Conservation (phyloP, 495 filamentous ascomycete species). For the Aspergillus egyptiacus region DNA sequence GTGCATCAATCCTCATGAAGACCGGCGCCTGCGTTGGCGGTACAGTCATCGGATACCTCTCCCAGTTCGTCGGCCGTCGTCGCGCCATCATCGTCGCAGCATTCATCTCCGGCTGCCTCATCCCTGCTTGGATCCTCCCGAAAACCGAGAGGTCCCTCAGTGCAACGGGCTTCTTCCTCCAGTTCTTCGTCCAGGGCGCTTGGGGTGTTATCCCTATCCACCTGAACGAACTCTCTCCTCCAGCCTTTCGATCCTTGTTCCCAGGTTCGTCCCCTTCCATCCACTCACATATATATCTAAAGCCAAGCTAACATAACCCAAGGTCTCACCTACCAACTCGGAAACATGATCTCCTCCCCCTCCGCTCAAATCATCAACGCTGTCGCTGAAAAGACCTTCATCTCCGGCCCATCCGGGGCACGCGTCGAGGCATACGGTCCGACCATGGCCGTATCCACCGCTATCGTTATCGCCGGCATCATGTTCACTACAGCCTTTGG, state of each 20-base stretch:
- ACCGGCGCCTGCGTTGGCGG: conserved; percentile 69
- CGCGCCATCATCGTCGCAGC: conserved; percentile 56
- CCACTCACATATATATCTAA: neutral
- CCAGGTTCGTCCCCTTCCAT: conserved; percentile 18
- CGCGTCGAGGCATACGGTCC: conserved; percentile 61
- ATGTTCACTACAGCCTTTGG: conserved; percentile 48
- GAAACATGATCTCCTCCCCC: conserved; percentile 70
- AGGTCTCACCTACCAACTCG: conserved; percentile 60
- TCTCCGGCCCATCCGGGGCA: conserved; percentile 41
- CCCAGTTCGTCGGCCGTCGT: conserved; percentile 65
- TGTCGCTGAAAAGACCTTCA: conserved; percentile 50
- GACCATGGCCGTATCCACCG: conserved; percentile 62
- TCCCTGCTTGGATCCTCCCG: conserved; percentile 70
- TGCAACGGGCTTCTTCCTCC: conserved; percentile 65
- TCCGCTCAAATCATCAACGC: conserved; percentile 68
- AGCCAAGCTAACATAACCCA: neutral
- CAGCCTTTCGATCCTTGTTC: conserved; percentile 60
- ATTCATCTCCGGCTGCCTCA: conserved; percentile 51
- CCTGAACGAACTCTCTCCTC: conserved; percentile 69
- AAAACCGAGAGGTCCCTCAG: conserved; percentile 50
- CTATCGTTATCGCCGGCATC: conserved; percentile 61
- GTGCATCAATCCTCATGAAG: conserved; percentile 70
- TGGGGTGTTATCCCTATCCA: conserved; percentile 78
- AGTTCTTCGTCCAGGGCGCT: conserved; percentile 73
- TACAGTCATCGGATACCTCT: conserved; percentile 63